Evolutionary conservation across 2,329 filamentous ascomycete genomes (phyloP).

Genomic region (Stemphylium beticola): DNA sequence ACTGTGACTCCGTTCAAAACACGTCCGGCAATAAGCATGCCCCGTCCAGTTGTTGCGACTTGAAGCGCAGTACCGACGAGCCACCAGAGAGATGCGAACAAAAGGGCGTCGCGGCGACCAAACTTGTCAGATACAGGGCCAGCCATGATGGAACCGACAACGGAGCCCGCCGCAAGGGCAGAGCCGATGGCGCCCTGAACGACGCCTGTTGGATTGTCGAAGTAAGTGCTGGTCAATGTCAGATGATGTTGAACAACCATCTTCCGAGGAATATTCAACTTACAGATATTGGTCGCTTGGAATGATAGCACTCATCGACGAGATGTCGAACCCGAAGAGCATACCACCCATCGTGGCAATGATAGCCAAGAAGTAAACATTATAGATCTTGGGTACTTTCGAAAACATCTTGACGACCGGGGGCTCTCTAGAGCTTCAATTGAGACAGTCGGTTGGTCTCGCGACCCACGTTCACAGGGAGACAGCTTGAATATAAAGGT

Average conservation of each 20-base stretch:
- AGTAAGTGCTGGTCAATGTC: constrained; percentile 47
- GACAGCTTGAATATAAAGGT: constrained; percentile 16
- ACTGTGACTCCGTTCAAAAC: constrained; percentile 75
- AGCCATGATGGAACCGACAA: constrained; percentile 66
- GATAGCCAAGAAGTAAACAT: constrained; percentile 64
- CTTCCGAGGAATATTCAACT: neutral
- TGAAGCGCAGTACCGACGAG: constrained; percentile 67
- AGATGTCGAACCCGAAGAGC: constrained; percentile 81
- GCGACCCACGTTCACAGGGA: constrained; percentile 3
- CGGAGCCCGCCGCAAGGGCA: constrained; percentile 72
- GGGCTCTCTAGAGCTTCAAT: constrained; percentile 15
- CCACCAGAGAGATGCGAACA: constrained; percentile 61
- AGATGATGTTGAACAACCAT: neutral
- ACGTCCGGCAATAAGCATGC: constrained; percentile 75
- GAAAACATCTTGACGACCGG: constrained; percentile 36
- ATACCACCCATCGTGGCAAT: constrained; percentile 69
- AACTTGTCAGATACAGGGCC: constrained; percentile 65
- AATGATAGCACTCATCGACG: constrained; percentile 67
- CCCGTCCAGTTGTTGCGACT: constrained; percentile 67
- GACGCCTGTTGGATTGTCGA: constrained; percentile 57
- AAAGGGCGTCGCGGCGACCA: constrained; percentile 61
- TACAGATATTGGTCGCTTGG: constrained; percentile 25
- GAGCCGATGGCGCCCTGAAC: constrained; percentile 58
- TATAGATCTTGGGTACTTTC: constrained; percentile 58
- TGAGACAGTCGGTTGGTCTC: constrained; percentile 5